A percentile compares a stretch with the other conserved stretches of the same genome.
These are phyloP conservation scores for Lolium rigidum DNA, from an alignment of 176 grass and related monocot genomes.

Conservation along the genomic window DNA sequence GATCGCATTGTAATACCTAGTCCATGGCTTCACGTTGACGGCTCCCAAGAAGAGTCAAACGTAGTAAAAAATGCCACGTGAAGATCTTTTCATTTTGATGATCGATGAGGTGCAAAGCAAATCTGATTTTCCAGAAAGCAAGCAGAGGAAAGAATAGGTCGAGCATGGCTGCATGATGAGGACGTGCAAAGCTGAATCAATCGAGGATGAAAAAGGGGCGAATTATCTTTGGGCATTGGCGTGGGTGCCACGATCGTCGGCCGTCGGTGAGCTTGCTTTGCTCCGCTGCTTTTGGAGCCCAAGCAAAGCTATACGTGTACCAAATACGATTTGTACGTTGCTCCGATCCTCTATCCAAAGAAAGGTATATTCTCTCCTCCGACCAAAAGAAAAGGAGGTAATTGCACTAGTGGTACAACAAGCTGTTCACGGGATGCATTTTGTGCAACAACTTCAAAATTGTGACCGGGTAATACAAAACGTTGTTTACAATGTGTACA, in stretches of 20 bases:
- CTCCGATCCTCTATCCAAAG: no score
- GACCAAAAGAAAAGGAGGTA: no score
- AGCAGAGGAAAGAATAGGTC: neutral
- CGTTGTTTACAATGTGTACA: no score
- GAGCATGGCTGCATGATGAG: neutral
- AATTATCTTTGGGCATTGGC: neutral
- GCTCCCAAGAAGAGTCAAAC: neutral
- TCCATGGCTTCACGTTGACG: no score
- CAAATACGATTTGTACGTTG: neutral
- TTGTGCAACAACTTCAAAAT: no score
- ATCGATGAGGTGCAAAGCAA: slow-evolving; percentile 5
- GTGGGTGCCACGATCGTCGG: slow-evolving; percentile 5
- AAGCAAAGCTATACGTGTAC: neutral
- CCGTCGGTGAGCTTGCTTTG: neutral
- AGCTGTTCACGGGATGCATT: no score
- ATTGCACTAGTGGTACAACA: no score
- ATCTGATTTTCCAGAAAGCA: neutral
- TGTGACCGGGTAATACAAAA: no score
- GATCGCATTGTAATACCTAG: neutral
- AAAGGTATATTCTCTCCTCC: no score
- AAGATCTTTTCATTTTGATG: neutral
- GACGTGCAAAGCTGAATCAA: slow-evolving; percentile 13
- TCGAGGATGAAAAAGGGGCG: neutral
- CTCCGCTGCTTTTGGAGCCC: neutral
- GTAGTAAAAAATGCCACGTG: neutral